Base-by-base conservation (phyloP, 768 basidiomycete species). In the Leccinum longicurvipes region DNA sequence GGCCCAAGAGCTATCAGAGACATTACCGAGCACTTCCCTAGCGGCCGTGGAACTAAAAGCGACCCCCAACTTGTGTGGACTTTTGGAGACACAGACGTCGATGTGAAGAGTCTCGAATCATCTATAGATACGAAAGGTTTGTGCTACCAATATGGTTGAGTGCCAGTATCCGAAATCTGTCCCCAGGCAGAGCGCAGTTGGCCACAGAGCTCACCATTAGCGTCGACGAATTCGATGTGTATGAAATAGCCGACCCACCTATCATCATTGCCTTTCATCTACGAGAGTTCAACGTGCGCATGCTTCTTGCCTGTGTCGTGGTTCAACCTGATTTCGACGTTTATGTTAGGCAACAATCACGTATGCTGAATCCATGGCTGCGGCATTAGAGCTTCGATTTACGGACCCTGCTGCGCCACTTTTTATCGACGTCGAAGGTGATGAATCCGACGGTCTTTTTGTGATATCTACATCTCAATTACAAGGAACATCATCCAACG, bases 21-120 rank as follows among this genome's bases (percentile, higher is more conserved):
- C 62, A 83, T 93, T 68, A 79, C 91, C 21, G 91, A 93, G 47
- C 90, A 91, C 67, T 93, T 93, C 59, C 83, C 88, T 0, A 71
- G 81, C 21, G 74, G 82, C 11, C 84, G 81, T 59, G 83, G 84
- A 4, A 66, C 72, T 11, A 87, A 85, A 62, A 80, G 78, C 11
- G 91, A 93, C 60, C 88, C 89, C 27, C 87, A 89, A 63, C 78
- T 93, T 17, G 79, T 89, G 5, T 93, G 91, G 91, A 81, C 73
- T n/a, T 92, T 93, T 64, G 79, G 77, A 19, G 80, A 85, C 50
- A 72, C 75, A 1, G 87, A 92, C 42, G 85, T 92, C 2, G 76
- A 77, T 23, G 79, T 93, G 25, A 85, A 80, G 62, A 92, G 83
- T 62, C 73, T 83, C 6, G 86, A 89, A 61, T 82, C 82, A 1